Base-by-base conservation (phyloP, 352 stramenopile genomes). In the Pythium sukuiense region DNA sequence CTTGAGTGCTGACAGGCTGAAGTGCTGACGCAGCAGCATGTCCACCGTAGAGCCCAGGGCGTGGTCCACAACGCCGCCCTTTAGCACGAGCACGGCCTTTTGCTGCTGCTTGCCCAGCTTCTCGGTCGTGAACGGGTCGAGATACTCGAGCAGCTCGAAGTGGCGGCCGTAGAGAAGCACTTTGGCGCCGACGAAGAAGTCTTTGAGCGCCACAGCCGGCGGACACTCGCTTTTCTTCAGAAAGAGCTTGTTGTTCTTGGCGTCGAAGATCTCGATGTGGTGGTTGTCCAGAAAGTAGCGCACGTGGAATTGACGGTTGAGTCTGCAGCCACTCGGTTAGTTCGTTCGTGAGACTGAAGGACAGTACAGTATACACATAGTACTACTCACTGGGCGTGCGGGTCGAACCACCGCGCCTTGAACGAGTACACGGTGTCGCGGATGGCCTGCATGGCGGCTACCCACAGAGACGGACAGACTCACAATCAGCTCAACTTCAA, bases 191-290 rank as follows among this genome's bases (percentile, higher is more conserved):
- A 96, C 65, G 49, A 89, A 90, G 63, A 97, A 97, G 50, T 97
- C 90, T 12, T 87, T 79, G 24, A 68, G 53, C 26, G 76, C 79
- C 24, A 97, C 64, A 11, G 85, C 73, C 6, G 75, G 37, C 2
- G 88, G 87, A 48, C 89, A 85, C 61, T 95, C 90, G 33, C 86
- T 95, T 63, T 94, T 96, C 66, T 96, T 97, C 14, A 98, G 82
- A 69, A 98, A 98, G 11, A 93, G 79, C 46, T 92, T 87, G 70
- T 88, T 92, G 11, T 77, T 91, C 71, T 95, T 95, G 30, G 83
- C 76, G 66, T 97, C 89, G 65, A 93, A 88, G 73, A 97, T 96
- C 76, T 97, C 89, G 50, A 95, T 76, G 55, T 93, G 77, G 73
- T 93, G 72, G 53, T 76, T 80, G 46, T 94, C 81, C 27, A 81